Conservation (phyloP, 129 eudicot genomes). For the Lonicera japonica region DNA sequence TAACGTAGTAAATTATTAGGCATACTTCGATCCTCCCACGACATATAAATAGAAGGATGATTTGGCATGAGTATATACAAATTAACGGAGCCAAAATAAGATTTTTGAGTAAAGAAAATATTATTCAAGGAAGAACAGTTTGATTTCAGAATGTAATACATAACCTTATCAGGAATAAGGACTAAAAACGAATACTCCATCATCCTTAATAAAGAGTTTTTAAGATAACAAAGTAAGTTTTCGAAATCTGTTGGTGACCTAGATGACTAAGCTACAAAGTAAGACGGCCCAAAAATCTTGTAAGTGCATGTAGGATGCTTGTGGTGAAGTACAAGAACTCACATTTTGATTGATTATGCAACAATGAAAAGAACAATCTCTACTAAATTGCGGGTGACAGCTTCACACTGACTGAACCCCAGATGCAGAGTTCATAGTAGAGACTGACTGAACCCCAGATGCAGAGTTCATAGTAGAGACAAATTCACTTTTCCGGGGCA, state of each 20-base stretch:
- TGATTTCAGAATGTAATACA: neutral
- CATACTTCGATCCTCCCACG: too few species aligned
- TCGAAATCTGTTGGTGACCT: too few species aligned
- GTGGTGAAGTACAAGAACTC: slow-evolving; percentile 11
- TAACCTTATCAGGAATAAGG: neutral
- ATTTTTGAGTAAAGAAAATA: neutral
- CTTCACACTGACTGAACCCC: slow-evolving; percentile 20
- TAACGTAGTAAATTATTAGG: too few species aligned
- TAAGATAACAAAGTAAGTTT: too few species aligned
- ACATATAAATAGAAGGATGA: too few species aligned
- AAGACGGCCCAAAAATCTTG: neutral
- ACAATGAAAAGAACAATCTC: slow-evolving; percentile 4
- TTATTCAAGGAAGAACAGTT: neutral
- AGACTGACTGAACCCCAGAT: slow-evolving; percentile 12
- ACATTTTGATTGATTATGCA: slow-evolving; percentile 8
- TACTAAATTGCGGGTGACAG: neutral
- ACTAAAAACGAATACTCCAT: neutral
- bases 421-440: slow-evolving; percentile 26
- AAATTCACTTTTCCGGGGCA: slow-evolving; percentile 22
- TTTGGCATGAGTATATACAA: too few species aligned
- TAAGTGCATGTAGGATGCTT: slow-evolving; percentile 8
- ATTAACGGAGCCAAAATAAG: too few species aligned
- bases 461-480: slow-evolving; percentile 20
- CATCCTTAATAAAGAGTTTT: neutral
- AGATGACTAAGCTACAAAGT: too few species aligned